Base-by-base conservation (phyloP, 2,329 filamentous ascomycete genomes). In the Monosporascus sp. region DNA sequence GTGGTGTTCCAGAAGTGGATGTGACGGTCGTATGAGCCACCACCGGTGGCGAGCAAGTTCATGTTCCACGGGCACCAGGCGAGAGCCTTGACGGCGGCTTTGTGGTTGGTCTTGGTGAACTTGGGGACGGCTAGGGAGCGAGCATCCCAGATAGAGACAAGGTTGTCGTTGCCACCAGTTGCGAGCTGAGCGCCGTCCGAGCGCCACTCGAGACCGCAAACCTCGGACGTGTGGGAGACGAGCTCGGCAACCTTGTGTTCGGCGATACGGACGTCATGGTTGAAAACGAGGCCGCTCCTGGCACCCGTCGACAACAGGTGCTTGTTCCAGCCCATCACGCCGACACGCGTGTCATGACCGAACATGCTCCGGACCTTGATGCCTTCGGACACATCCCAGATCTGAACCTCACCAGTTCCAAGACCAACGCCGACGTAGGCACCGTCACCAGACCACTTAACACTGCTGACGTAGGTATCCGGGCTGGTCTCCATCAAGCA, bases 1-100 rank as follows among this genome's bases (percentile, higher is more conserved):
- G 94, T 97, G 47, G 92, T 95, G 82, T 99, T 99, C 94, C 94
- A 99, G 83, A 99, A 99, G 79, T 99, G 94, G 72, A 99, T 99
- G 75, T 97, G 89, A 63, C 91, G 89, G 71, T 99, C 94, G 72
- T 97, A 95, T 44, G 90, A 95, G 62, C 94, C 94, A 67, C 94
- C 94, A 53, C 94, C 94, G 44, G 94, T 97, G 53, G 94, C 94
- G 47, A 99, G 87, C 48, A 97, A 85, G 80, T 97, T 97, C 73
- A 90, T 85, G 77, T 96, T 94, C 94, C 94, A 99, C 44, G 94
- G 94, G 80, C 94, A 99, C 94, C 94, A 99, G 58, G 91, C 89
- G 46, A 99, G 84, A 54, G 94, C 94, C 83, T 99, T 99, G 75
- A 99, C 92, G 45, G 94, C 94, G 52, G 94, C 94, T 74, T 94